Percentiles rank a stretch among this genome's conserved stretches.
Conservation (phyloP, 768 basidiomycete genomes). For the Pulveroboletus sp. region DNA sequence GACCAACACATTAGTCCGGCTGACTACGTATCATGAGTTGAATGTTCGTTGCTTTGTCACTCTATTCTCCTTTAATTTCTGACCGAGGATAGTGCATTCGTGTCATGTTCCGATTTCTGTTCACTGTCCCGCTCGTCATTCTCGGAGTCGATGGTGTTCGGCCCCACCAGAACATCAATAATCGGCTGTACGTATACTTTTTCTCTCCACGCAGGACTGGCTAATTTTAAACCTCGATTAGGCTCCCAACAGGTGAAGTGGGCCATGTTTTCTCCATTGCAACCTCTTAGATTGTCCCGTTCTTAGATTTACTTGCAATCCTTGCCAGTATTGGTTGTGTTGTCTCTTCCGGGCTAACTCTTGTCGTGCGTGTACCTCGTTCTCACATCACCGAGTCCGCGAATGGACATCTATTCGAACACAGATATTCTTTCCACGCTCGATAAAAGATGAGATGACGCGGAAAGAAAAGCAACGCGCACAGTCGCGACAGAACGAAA, state of each 20-base stretch:
- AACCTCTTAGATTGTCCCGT: neutral
- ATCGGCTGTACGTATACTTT: slow-evolving; percentile 39
- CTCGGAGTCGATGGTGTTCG: slow-evolving; percentile 67
- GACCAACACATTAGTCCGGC: slow-evolving; percentile 55
- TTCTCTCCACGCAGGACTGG: neutral
- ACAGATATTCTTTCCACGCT: slow-evolving; percentile 83
- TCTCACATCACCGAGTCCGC: too few species aligned
- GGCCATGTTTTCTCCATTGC: too few species aligned
- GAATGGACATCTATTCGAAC: neutral
- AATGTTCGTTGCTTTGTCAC: slow-evolving; percentile 49
- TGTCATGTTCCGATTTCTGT: slow-evolving; percentile 67
- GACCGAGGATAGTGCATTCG: slow-evolving; percentile 51
- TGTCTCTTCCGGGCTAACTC: slow-evolving; percentile 69
- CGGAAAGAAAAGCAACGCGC: slow-evolving; percentile 34
- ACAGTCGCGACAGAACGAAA: neutral
- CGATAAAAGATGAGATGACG: slow-evolving; percentile 60
- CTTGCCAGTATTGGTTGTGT: slow-evolving; percentile 54
- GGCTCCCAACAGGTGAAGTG: slow-evolving; percentile 24
- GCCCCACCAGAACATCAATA: slow-evolving; percentile 60
- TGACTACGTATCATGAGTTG: slow-evolving; percentile 77
- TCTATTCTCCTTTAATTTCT: neutral
- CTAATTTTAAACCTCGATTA: slow-evolving; percentile 5
- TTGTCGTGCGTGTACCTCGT: slow-evolving; percentile 45
- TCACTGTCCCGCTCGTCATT: slow-evolving; percentile 58
- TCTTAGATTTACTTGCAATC: slow-evolving; percentile 54